A percentile compares a stretch with the other conserved stretches of the same genome.
phyloP scores from a whole-genome alignment of 2,329 filamentous ascomycete genomes.

The Aspergillus uvarum region DNA sequence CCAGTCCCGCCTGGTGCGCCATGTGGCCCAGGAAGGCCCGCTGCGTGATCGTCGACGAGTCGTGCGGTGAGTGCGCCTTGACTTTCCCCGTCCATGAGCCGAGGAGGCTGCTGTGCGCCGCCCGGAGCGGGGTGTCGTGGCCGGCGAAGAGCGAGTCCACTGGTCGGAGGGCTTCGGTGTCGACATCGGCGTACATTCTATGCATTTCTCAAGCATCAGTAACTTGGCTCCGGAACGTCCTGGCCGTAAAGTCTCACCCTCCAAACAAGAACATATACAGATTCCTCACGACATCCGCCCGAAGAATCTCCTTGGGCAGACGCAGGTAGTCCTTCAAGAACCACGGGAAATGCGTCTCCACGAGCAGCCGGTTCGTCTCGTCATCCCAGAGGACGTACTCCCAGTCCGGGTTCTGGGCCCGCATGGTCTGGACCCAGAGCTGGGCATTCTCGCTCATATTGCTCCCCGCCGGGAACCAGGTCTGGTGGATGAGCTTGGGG shows the following conservation, averaged over 20 bases:
- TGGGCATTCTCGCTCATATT: constrained; percentile 23
- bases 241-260: constrained; percentile 7
- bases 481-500: constrained; percentile 24
- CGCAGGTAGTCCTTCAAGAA: constrained; percentile 17
- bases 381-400: constrained; percentile 26
- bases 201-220: not conserved
- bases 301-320: constrained; percentile 22
- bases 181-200: constrained; percentile 25
- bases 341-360: constrained; percentile 20
- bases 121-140: constrained; percentile 13
- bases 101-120: constrained; percentile 7
- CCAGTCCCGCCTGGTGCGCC: constrained; percentile 16
- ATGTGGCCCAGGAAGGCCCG: constrained; percentile 23
- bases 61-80: not conserved
- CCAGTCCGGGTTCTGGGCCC: constrained; percentile 18
- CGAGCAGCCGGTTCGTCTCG: constrained; percentile 18
- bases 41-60: not conserved
- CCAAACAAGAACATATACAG: constrained; percentile 24
- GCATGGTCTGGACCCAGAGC: constrained; percentile 19
- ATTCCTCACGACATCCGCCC: constrained; percentile 21
- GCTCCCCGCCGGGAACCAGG: constrained; percentile 24
- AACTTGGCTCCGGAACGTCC: not conserved
- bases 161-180: constrained; percentile 22
- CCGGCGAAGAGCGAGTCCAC: constrained; percentile 16
- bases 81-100: not conserved